These are phyloP conservation scores for Murraya paniculata DNA, from an alignment of 345 rosid species.

Conservation along the genomic window DNA sequence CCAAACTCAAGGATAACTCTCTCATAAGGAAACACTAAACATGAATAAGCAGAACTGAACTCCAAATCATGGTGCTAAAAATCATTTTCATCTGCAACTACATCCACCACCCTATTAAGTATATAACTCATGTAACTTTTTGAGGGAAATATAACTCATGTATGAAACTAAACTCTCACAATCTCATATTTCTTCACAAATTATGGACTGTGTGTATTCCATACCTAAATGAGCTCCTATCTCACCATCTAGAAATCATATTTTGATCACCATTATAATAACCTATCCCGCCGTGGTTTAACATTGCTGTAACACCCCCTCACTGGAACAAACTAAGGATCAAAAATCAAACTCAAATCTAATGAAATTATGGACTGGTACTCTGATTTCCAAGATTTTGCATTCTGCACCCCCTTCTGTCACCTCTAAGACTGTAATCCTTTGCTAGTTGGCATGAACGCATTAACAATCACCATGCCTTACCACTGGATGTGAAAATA, in stretches of 20 bases:
- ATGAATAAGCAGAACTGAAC: background rate
- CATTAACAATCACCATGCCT: constrained; percentile 4
- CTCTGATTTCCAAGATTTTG: background rate
- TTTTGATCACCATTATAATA: too few relatives aligned
- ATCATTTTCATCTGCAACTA: too few relatives aligned
- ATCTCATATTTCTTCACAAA: too few relatives aligned
- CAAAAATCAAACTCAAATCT: background rate
- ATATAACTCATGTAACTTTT: too few relatives aligned
- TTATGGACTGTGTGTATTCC: too few relatives aligned
- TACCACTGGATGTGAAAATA: background rate
- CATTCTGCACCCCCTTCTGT: background rate
- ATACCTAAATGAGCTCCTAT: too few relatives aligned
- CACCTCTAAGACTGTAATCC: background rate
- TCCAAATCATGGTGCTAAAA: too few relatives aligned
- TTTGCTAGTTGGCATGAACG: background rate
- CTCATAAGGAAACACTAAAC: background rate
- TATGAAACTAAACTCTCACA: too few relatives aligned
- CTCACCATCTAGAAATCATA: too few relatives aligned
- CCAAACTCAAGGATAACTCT: background rate
- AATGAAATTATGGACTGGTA: background rate
- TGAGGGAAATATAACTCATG: too few relatives aligned
- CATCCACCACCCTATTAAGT: too few relatives aligned
- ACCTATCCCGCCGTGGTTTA: background rate
- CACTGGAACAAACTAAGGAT: background rate
- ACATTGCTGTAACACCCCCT: background rate